A percentile compares a stretch with the other conserved stretches of the same genome.
phyloP scores from a whole-genome alignment of 139 green algal species.

The Microglena sp. region DNA sequence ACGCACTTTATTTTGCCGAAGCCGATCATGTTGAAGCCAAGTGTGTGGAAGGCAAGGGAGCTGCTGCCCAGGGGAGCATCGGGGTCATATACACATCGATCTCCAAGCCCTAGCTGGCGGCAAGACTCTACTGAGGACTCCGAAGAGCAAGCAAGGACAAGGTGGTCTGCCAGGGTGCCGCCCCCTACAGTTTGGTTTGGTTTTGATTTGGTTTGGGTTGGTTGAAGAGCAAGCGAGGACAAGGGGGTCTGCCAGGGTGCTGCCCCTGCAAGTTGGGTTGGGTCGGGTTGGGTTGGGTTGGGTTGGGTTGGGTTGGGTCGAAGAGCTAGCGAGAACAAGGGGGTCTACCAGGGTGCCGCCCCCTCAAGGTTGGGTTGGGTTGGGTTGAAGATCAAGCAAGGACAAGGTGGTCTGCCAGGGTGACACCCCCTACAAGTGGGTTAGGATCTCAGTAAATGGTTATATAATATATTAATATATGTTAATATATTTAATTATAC shows the following conservation, averaged over 20 bases:
- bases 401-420: conserved; percentile 6
- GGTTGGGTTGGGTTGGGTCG: too few species aligned
- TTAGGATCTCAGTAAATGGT: too few species aligned
- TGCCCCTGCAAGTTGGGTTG: too few species aligned
- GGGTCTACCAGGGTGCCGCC: too few species aligned
- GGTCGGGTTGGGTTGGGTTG: too few species aligned
- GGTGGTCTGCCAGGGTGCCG: conserved; percentile 1
- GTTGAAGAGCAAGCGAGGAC: too few species aligned
- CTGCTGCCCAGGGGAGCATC: neutral
- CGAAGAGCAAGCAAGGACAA: conserved; percentile 9
- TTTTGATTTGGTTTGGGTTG: too few species aligned
- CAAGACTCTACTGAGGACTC: neutral
- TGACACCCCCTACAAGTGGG: neutral
- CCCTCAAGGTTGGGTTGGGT: too few species aligned
- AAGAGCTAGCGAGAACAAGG: too few species aligned
- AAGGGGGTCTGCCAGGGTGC: too few species aligned
- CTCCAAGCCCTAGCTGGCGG: neutral
- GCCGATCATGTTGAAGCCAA: conserved; percentile 15
- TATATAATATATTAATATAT: too few species aligned
- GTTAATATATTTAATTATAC: too few species aligned
- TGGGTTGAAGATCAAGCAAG: conserved; percentile 9
- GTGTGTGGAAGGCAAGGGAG: conserved; percentile 8
- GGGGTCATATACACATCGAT: conserved; percentile 6
- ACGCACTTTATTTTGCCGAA: conserved; percentile 19
- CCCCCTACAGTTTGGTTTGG: neutral